Conservation (phyloP, 2,329 filamentous ascomycete genomes). For the Trichoderma semiorbis region DNA sequence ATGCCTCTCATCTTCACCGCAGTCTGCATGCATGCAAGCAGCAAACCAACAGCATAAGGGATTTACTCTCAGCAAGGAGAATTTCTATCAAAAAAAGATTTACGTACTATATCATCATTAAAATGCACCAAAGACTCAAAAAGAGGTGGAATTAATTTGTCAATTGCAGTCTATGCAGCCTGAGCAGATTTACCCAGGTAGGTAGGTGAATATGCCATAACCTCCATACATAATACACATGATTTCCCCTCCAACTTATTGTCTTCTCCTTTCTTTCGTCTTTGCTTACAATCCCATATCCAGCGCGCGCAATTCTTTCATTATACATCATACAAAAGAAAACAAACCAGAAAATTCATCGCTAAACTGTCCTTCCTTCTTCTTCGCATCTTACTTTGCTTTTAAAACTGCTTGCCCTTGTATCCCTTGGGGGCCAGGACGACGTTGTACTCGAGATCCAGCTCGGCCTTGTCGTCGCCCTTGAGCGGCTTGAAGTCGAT, state of each 20-base stretch:
- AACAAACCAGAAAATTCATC: background rate
- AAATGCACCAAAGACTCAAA: background rate
- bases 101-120: background rate
- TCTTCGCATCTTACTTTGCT: background rate
- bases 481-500: conserved; percentile 47
- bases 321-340: background rate
- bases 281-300: background rate
- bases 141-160: background rate
- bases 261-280: background rate
- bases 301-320: background rate
- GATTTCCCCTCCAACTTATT: background rate
- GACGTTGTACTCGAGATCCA: conserved; percentile 43
- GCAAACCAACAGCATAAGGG: background rate
- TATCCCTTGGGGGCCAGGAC: conserved; percentile 44
- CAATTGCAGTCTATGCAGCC: background rate
- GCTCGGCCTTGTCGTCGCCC: conserved; percentile 35
- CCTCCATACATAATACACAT: background rate
- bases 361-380: background rate
- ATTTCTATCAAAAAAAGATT: background rate
- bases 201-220: background rate
- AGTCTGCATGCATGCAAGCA: background rate
- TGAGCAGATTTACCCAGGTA: background rate
- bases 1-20: background rate
- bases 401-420: conserved; percentile 35
- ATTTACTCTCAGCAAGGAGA: background rate